A percentile compares a stretch with the other conserved stretches of the same genome.
Conservation (phyloP, 306 rosid species). For the Coriaria nepalensis region DNA sequence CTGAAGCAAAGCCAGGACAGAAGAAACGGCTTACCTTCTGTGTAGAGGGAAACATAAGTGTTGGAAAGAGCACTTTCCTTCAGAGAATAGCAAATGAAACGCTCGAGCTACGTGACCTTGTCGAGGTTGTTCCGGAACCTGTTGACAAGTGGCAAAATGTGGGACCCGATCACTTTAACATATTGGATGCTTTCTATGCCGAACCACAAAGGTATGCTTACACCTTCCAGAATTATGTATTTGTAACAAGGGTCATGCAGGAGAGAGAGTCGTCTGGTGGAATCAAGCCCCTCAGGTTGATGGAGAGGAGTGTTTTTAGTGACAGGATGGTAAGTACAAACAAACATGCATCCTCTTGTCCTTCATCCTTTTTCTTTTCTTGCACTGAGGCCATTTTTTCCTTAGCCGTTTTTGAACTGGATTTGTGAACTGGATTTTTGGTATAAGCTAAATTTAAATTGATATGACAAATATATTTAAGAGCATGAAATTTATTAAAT, state of each 20-base stretch:
- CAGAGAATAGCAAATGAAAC: conserved; percentile 90
- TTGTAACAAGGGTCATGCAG: conserved; percentile 94
- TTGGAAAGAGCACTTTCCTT: conserved; percentile 89
- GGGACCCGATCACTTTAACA: conserved; percentile 93
- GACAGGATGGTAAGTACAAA: conserved; percentile 85
- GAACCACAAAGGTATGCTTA: conserved; percentile 94
- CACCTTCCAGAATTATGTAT: conserved; percentile 96
- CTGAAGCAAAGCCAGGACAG: conserved; percentile 21
- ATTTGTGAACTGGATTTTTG: too few species aligned
- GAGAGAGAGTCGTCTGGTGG: conserved; percentile 92
- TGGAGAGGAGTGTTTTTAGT: conserved; percentile 99
- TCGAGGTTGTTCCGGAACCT: conserved; percentile 98
- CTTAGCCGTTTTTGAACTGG: too few species aligned
- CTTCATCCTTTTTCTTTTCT: too few species aligned
- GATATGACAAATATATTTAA: too few species aligned
- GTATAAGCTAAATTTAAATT: too few species aligned
- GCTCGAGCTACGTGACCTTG: conserved; percentile 80
- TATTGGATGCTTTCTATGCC: conserved; percentile 85
- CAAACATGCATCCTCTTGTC: neutral
- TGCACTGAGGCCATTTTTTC: too few species aligned
- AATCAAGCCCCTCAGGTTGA: conserved; percentile 88
- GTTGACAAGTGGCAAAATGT: conserved; percentile 88
- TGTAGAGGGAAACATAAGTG: conserved; percentile 94
- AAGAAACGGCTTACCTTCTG: conserved; percentile 78
- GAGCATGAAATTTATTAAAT: too few species aligned